These are phyloP conservation scores for Entomortierella chlamydospora DNA, from an alignment of 192 early-diverging fungal genomes.

Conservation along the genomic window DNA sequence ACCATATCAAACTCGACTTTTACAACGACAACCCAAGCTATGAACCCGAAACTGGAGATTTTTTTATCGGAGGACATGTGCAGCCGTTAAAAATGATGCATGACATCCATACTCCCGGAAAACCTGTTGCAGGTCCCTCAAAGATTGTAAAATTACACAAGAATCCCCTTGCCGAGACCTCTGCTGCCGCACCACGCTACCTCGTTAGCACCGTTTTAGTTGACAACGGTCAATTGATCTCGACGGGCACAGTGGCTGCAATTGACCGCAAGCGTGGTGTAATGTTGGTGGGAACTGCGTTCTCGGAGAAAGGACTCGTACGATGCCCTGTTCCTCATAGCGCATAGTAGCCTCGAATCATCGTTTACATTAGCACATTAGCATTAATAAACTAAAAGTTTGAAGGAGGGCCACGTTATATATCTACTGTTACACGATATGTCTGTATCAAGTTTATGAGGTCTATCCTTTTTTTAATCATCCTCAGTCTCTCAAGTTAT, in stretches of 20 bases:
- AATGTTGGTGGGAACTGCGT: constrained; percentile 39
- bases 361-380: no score
- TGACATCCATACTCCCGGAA: background rate
- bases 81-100: background rate
- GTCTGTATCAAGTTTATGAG: no score
- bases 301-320: constrained; percentile 16
- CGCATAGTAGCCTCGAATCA: constrained; percentile 1
- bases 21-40: constrained; percentile 37
- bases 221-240: constrained; percentile 40
- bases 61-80: constrained; percentile 33
- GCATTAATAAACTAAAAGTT: no score
- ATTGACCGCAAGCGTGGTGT: constrained; percentile 40
- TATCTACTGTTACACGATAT: no score
- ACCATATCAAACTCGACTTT: constrained; percentile 35
- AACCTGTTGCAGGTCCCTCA: constrained; percentile 6
- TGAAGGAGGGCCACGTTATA: no score
- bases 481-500: no score
- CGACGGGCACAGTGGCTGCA: constrained; percentile 29
- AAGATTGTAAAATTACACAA: constrained; percentile 39
- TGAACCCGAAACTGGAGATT: constrained; percentile 14
- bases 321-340: constrained; percentile 36
- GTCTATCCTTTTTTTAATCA: no score
- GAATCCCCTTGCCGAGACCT: constrained; percentile 1
- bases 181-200: constrained; percentile 5
- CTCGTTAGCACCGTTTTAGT: constrained; percentile 23